Percentiles rank a stretch among this genome's conserved stretches.
Evolutionary conservation across 495 filamentous ascomycete species (phyloP).

Genomic region (Aspergillus funiculosus): DNA sequence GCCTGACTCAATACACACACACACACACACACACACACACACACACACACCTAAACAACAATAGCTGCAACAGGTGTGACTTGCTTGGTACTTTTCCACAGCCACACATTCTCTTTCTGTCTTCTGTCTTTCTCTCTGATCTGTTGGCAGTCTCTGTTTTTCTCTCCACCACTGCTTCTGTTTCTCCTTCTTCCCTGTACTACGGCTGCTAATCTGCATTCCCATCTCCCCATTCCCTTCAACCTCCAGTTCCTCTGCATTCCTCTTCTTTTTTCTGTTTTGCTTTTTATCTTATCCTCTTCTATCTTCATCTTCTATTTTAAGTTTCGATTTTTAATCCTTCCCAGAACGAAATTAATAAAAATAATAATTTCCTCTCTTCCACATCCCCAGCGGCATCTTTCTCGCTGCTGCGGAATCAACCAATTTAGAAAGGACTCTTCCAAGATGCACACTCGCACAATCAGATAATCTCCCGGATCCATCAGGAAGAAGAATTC

Average conservation of each 20-base stretch:
- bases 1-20: background rate
- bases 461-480: constrained; percentile 1
- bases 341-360: constrained; percentile 1
- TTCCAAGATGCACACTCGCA: constrained; percentile 14
- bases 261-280: constrained; percentile 5
- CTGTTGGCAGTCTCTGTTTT: constrained; percentile 11
- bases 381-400: constrained; percentile 8
- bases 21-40: no score
- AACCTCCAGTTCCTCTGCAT: constrained; percentile 4
- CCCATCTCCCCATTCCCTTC: constrained; percentile 7
- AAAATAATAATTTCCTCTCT: background rate
- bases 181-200: constrained; percentile 1
- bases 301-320: background rate
- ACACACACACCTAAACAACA: background rate
- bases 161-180: constrained; percentile 6
- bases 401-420: constrained; percentile 7
- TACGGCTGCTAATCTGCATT: no score
- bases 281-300: background rate
- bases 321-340: constrained; percentile 2
- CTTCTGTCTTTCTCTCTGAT: background rate
- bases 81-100: constrained; percentile 12
- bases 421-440: background rate
- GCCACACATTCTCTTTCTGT: constrained; percentile 10
- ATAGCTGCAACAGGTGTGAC: constrained; percentile 7
- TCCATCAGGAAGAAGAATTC: background rate